Base-by-base conservation (phyloP, 495 filamentous ascomycete species). In the Parmelia sp. region DNA sequence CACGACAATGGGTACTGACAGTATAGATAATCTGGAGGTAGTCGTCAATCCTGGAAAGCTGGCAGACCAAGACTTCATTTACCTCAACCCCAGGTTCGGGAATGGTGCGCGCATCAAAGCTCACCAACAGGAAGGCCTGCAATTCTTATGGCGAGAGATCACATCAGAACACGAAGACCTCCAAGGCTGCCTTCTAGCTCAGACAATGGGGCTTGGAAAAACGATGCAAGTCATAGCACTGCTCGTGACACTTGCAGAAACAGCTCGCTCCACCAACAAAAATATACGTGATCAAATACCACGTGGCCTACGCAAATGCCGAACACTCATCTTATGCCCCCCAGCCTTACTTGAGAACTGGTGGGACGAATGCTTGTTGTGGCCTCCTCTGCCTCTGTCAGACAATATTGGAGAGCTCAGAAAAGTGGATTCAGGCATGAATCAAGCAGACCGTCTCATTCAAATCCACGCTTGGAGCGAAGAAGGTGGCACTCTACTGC, bases 121-220 rank as follows among this genome's bases (percentile, higher is more conserved):
- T 11, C 86, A 90, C 70, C 87, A 90, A 63, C 70, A 87, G 58
- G 71, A 80, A 3, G 92, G 93, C 6, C 83, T 96, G 57, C 86
- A 88, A 27, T 96, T 96, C 74, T 82, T 97, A 82, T 97, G 92
- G 91, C 84, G 89, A 64, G 88, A 95, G 64, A 72, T 96, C 31
- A 85, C 91, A 10, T 79, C 80, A 21, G 78, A 79, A 37, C 72
- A 70, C 5, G 69, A 80, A 14, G 75, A 76, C 29, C 77, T 76
- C 31, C 84, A 89, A 71, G 92, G 92, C 9, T 95, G 90, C 69
- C 77, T 97, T 4, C 81, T 97, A 36, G 90, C 92, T 3, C 92
- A 96, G 71, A 90, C 90, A 1, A 96, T 96, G 93, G 92, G 92
- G 3, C 74, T 97, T 21, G 92, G 92, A 19, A 97, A 97, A 74